phyloP scores from a whole-genome alignment of 2,329 filamentous ascomycete species.

The Clonostachys rosea region DNA sequence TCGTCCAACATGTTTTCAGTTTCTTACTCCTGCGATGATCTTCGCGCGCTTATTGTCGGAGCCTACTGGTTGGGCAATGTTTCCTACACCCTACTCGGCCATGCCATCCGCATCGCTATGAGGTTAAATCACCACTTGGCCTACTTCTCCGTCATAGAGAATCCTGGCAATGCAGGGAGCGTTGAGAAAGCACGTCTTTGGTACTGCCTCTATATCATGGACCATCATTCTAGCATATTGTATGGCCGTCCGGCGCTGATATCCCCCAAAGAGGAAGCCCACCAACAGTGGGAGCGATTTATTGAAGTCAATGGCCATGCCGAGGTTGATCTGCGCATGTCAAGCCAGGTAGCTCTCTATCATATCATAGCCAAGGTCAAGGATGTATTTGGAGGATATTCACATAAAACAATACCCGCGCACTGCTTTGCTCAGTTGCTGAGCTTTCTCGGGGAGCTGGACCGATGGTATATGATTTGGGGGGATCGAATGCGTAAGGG shows the following conservation, averaged over 20 bases:
- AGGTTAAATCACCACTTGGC: conserved; percentile 51
- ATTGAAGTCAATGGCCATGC: conserved; percentile 35
- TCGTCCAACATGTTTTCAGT: conserved; percentile 53
- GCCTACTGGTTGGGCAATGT: conserved; percentile 60
- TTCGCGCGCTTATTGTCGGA: conserved; percentile 56
- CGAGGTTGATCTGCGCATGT: too few species aligned
- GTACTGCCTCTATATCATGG: conserved; percentile 61
- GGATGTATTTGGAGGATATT: too few species aligned
- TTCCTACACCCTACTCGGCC: conserved; percentile 51
- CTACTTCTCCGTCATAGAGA: conserved; percentile 37
- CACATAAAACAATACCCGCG: too few species aligned
- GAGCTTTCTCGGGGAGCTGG: conserved; percentile 14
- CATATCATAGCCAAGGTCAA: too few species aligned
- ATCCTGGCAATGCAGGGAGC: conserved; percentile 29
- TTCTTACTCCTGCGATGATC: conserved; percentile 47
- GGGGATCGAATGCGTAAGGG: conserved; percentile 7
- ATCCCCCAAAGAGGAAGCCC: conserved; percentile 51
- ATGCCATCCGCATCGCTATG: conserved; percentile 52
- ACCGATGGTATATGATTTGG: background rate
- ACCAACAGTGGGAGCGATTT: conserved; percentile 35
- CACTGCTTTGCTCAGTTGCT: conserved; percentile 22
- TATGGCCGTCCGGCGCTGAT: conserved; percentile 57
- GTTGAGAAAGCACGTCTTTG: conserved; percentile 54
- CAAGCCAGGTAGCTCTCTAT: too few species aligned
- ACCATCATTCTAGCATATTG: conserved; percentile 61